Evolutionary conservation across 768 basidiomycete species (phyloP), one percentile per base, ranked within the genome.

Genomic region (Pleurotus eryngii): DNA sequence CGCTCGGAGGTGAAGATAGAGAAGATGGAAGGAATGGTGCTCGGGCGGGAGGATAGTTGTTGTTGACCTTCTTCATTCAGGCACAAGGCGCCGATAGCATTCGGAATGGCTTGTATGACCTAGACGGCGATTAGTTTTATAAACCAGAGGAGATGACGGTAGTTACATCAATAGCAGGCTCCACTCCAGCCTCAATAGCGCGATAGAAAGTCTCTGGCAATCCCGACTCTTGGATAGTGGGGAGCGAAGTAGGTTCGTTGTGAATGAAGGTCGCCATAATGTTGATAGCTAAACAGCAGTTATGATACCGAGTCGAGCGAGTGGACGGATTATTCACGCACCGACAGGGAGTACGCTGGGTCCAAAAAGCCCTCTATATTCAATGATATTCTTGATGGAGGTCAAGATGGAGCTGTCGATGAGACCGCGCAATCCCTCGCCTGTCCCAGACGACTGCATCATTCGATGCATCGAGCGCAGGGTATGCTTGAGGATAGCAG

Each of bases 261-360:
- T 99, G 96, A 7, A 98, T 87, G 71, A 98, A 98, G 0, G 94
- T 94, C 12, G 94, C 86, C 87, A 97, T 92, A 66, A 95, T 89
- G 68, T 95, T 94, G 76, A 95, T 92, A 4, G 92, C 94, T 92
- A 60, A 14, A 58, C 8, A 8, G 53, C 5, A 46, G 55, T 18
- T 5, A 37, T 35, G 15, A 62, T 67, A 53, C 66, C 30, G 57
- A 4, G 26, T 4, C 22, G 15, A 12, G 35, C 14, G 46, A 60
- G 30, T 39, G 55, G 37, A 27, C 27, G 47, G n/a, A 15, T 49
- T 11, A 1, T 59, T 47, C 14, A 35, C 84, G 37, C 70, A 94
- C 94, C 90, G 45, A 95, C 77, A 1, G 92, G 89, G 45, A 95
- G 82, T 50, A 98, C 82, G 62, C 84, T 89, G 1, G 93, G 82